phyloP scores from a whole-genome alignment of 495 filamentous ascomycete genomes.

The Aspergillus baeticus region DNA sequence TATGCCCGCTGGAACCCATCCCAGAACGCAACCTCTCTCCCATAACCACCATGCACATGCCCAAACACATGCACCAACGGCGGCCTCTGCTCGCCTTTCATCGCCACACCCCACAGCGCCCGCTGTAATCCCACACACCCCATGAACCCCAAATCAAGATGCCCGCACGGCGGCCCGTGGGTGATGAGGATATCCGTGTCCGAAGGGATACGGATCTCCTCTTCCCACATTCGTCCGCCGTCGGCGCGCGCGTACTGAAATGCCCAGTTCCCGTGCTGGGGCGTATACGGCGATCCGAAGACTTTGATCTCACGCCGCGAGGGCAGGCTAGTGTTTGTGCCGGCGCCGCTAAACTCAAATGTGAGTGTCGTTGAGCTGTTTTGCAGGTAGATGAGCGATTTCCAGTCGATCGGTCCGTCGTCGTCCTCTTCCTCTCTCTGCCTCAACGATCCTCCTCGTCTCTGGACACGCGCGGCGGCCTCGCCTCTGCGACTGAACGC shows the following conservation, averaged over 20 bases:
- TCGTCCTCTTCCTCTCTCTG: too few relatives aligned
- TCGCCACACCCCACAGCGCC: too few relatives aligned
- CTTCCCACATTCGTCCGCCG: constrained; percentile 19
- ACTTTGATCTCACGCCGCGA: constrained; percentile 45
- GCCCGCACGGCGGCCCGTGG: constrained; percentile 56
- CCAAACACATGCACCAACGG: neutral
- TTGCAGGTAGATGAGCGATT: constrained; percentile 49
- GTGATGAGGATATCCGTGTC: constrained; percentile 72
- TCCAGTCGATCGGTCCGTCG: constrained; percentile 28
- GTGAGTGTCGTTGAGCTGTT: constrained; percentile 42
- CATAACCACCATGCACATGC: neutral
- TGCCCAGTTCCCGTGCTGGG: constrained; percentile 45
- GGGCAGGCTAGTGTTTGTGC: too few relatives aligned
- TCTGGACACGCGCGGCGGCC: neutral
- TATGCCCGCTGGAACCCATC: neutral
- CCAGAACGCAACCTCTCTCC: neutral
- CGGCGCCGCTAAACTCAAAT: too few relatives aligned
- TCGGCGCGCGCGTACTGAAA: constrained; percentile 43
- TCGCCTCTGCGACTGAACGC: neutral
- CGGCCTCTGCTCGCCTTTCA: too few relatives aligned
- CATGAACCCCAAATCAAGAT: constrained; percentile 54
- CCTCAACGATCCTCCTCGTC: neutral
- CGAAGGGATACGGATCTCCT: constrained; percentile 43
- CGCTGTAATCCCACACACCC: constrained; percentile 3
- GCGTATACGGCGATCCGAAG: constrained; percentile 53